Conservation (phyloP, 2,329 filamentous ascomycete genomes). For the Dactylellina leptospora region DNA sequence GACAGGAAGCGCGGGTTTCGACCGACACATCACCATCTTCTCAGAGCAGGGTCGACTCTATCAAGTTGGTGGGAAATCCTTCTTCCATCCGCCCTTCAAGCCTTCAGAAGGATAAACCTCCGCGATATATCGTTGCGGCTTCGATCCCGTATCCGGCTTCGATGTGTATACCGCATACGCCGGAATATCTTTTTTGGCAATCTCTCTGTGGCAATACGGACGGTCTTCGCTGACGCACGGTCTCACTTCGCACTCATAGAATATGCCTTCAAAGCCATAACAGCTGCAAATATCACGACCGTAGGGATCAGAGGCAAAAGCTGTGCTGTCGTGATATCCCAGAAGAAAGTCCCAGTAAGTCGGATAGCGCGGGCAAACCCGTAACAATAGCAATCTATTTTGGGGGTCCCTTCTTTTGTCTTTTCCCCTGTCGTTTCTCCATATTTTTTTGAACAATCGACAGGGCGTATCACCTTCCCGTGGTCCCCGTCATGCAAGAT, state of each 20-base stretch:
- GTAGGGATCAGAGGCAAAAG: constrained; percentile 95
- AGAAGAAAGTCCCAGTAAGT: constrained; percentile 98
- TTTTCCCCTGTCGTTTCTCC: constrained; percentile 5
- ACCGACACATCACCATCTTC: constrained; percentile 99
- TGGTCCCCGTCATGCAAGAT: constrained; percentile 48
- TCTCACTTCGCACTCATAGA: constrained; percentile 67
- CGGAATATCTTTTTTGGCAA: constrained; percentile 24
- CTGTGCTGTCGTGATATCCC: constrained; percentile 94
- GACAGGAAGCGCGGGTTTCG: constrained; percentile 85
- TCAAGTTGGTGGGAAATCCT: constrained; percentile 86
- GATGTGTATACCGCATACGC: constrained; percentile 23
- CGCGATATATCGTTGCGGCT: constrained; percentile 37
- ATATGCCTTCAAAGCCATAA: constrained; percentile 99
- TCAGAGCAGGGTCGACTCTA: constrained; percentile 98
- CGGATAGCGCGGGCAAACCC: constrained; percentile 53
- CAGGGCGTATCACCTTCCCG: constrained; percentile 35
- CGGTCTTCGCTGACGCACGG: constrained; percentile 42
- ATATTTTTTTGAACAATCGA: constrained; percentile 30
- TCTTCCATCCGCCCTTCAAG: constrained; percentile 12
- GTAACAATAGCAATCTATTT: constrained; percentile 54
- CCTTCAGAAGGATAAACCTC: constrained; percentile 18
- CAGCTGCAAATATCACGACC: constrained; percentile 95
- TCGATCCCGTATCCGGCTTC: constrained; percentile 32
- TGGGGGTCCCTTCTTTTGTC: constrained; percentile 10
- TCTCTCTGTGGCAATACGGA: constrained; percentile 11